These are phyloP conservation scores for Podospora comata DNA, from an alignment of 495 filamentous ascomycete species.

Conservation along the genomic window DNA sequence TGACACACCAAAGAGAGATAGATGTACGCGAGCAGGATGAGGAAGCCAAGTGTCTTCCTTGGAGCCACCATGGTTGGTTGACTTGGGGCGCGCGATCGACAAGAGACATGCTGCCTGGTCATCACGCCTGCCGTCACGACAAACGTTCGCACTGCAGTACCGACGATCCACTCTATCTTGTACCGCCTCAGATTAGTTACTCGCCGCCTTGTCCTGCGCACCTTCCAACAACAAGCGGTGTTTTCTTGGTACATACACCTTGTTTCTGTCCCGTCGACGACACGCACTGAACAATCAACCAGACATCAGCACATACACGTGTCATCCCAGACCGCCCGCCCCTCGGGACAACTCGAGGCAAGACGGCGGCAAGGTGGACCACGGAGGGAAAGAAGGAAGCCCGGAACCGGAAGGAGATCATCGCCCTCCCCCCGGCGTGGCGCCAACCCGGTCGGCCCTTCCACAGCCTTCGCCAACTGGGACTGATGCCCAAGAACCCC, in stretches of 20 bases:
- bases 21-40: not conserved
- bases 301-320: not conserved
- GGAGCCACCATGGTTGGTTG: not conserved
- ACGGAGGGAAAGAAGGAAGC: not conserved
- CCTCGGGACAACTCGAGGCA: not conserved
- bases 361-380: not conserved
- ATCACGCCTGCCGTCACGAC: not conserved
- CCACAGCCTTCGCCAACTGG: not conserved
- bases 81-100: not conserved
- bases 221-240: too few relatives aligned
- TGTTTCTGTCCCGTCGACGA: not conserved
- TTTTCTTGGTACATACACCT: not conserved
- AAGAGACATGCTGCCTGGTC: not conserved
- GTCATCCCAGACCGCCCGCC: not conserved
- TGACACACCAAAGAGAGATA: not conserved
- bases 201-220: not conserved
- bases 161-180: not conserved
- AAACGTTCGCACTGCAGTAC: not conserved
- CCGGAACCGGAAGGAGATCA: not conserved
- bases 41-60: not conserved
- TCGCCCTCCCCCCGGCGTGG: not conserved
- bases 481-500: not conserved
- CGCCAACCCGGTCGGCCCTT: not conserved
- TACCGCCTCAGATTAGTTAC: too few relatives aligned
- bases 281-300: not conserved